phyloP scores from a whole-genome alignment of 2,329 filamentous ascomycete species.

The Sclerotinia spermophila region DNA sequence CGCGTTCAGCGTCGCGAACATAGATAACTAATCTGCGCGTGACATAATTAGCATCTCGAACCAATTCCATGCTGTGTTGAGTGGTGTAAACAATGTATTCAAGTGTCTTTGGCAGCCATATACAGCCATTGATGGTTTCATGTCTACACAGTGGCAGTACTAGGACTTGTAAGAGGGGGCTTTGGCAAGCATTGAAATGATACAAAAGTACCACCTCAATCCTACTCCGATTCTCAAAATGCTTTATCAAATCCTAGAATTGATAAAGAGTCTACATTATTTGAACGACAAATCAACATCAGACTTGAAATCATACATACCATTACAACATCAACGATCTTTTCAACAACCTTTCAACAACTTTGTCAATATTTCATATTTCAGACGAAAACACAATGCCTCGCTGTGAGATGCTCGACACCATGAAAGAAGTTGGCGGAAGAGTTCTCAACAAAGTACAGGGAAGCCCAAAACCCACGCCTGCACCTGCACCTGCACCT shows the following conservation, averaged over 20 bases:
- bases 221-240: not conserved
- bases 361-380: not conserved
- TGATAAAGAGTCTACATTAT: not conserved
- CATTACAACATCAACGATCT: not conserved
- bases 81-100: not conserved
- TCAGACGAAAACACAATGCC: not conserved
- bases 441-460: not conserved
- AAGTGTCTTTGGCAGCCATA: too few relatives aligned
- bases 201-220: not conserved
- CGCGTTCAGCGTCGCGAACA: too few relatives aligned
- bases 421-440: not conserved
- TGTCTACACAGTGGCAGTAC: not conserved
- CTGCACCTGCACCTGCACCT: too few relatives aligned
- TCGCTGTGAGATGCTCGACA: rapidly evolving
- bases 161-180: not conserved
- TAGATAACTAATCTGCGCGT: not conserved
- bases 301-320: not conserved
- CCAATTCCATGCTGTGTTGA: not conserved
- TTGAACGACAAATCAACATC: too few relatives aligned
- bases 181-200: not conserved
- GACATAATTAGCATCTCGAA: not conserved
- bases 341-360: not conserved
- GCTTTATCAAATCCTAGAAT: not conserved
- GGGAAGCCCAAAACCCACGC: not conserved
- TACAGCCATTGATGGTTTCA: not conserved